These are phyloP conservation scores for Serendipita vermifera DNA, from an alignment of 768 basidiomycete species.

Conservation along the genomic window DNA sequence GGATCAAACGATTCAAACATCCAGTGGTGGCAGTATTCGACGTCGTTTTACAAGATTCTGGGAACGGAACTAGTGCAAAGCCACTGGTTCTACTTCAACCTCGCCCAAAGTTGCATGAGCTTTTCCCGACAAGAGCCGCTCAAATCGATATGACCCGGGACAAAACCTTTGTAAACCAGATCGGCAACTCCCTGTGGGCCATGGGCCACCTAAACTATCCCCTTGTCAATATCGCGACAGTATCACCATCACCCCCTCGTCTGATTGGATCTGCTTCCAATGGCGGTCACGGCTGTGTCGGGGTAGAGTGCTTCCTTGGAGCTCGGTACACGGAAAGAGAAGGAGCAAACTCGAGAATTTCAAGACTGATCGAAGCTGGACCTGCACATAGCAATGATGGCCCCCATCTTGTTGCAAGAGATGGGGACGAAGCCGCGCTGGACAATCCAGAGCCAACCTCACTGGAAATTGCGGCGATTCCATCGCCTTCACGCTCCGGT, in stretches of 20 bases:
- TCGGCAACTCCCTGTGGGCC: slow-evolving; percentile 68
- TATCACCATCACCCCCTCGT: slow-evolving; percentile 26
- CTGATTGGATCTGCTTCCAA: slow-evolving; percentile 9
- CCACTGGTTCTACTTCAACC: slow-evolving; percentile 85
- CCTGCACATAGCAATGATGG: background rate
- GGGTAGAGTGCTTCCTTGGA: slow-evolving; percentile 10
- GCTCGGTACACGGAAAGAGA: background rate
- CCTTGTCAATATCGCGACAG: slow-evolving; percentile 38
- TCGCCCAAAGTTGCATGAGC: slow-evolving; percentile 55
- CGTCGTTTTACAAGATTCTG: slow-evolving; percentile 36
- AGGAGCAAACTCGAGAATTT: background rate
- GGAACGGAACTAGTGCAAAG: slow-evolving; percentile 28
- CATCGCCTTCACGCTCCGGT: background rate
- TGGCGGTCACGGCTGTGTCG: slow-evolving; percentile 12
- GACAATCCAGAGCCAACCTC: background rate
- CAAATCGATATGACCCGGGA: slow-evolving; percentile 36
- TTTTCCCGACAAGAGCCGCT: slow-evolving; percentile 37
- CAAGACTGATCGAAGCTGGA: background rate
- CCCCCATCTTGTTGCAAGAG: background rate
- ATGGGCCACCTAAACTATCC: slow-evolving; percentile 76
- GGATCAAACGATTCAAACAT: slow-evolving; percentile 45
- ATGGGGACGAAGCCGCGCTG: background rate
- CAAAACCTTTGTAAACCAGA: slow-evolving; percentile 69
- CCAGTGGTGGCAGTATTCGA: slow-evolving; percentile 84
- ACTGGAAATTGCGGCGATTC: background rate